Conservation (phyloP, 176 grass and related monocot species). For the Hyparrhenia diplandra region DNA sequence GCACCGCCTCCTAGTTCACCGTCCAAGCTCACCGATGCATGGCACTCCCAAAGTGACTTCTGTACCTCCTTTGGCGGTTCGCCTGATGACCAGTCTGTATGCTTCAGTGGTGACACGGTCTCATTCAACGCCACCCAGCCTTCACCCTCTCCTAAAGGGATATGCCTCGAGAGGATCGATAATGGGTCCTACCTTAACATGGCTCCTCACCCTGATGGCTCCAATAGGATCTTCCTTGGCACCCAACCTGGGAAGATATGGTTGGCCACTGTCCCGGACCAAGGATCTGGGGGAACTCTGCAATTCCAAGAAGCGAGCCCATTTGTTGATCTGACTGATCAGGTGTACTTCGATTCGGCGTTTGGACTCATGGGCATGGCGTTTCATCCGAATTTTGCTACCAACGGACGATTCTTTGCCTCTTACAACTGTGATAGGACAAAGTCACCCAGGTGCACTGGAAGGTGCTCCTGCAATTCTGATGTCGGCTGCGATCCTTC, state of each 20-base stretch:
- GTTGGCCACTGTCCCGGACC: conserved; percentile 73
- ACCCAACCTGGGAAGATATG: conserved; percentile 84
- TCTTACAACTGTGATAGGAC: conserved; percentile 93
- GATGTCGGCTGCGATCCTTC: conserved; percentile 78
- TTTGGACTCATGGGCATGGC: conserved; percentile 91
- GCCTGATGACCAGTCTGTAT: conserved; percentile 39
- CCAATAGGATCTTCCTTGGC: conserved; percentile 71
- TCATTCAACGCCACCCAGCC: conserved; percentile 54
- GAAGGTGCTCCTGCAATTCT: conserved; percentile 85
- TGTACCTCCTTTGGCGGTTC: conserved; percentile 57
- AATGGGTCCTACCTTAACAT: conserved; percentile 86
- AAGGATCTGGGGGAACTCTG: conserved; percentile 63
- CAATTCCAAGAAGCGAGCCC: conserved; percentile 43
- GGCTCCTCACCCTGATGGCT: conserved; percentile 87
- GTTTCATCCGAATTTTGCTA: conserved; percentile 72
- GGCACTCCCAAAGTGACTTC: conserved; percentile 78
- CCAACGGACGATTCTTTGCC: conserved; percentile 87
- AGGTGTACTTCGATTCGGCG: conserved; percentile 60
- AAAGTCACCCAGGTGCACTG: conserved; percentile 52
- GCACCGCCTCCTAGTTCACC: conserved; percentile 26
- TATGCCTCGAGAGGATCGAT: conserved; percentile 76
- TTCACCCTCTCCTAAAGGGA: conserved; percentile 53
- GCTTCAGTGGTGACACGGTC: conserved; percentile 51
- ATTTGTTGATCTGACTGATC: conserved; percentile 88
- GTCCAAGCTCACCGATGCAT: conserved; percentile 55